Evolutionary conservation across 1,139 yeast genomes (phyloP), one percentile per base, ranked within the genome.

Genomic region (Pichia sp.): DNA sequence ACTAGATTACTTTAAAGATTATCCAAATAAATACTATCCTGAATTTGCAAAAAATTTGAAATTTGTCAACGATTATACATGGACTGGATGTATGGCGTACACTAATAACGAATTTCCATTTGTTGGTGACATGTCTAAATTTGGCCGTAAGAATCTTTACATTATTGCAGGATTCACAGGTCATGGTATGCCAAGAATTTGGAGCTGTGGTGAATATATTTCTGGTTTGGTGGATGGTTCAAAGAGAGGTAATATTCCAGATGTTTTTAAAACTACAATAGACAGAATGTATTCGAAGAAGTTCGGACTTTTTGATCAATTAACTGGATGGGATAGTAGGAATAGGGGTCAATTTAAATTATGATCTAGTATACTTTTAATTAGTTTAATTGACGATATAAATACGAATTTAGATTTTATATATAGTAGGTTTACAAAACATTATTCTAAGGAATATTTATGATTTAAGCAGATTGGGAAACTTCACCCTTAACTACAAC

Each of bases 401-500:
- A 18, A 33, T 33, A 19, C 5, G 14, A 18, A 33, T 9, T 18
- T 31, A 15, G 18, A n/a, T n/a, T 22, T n/a, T 24, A 27, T 10
- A 24, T 37, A 24, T 5, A 11, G 14, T 19, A 20, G 17, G 14
- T 28, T 2, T 11, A 10, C n/a, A 28, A 10, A 28, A 28, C 11
- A 8, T 28, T 32, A 32, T 1, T 32, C 18, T 32, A 14, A 5
- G 2, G n/a, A 9, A n/a, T 32, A 18, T 18, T 44, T 47, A n/a
- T 32, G 17, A 8, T 18, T 44, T 47, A 58, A 45, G 60, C 56
- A 22, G 39, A 24, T 45, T 54, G 54, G 8, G 45, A 37, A 46
- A 78, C 60, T 59, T 75, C 81, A 50, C 81, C 80, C 63, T 73
- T 77, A 42, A 69, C 79, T 43, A 76, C 76, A 52, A 67, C 69